Evolutionary conservation across 148 eudicot genomes (phyloP).

Genomic region (Camellia lanceoleosa): DNA sequence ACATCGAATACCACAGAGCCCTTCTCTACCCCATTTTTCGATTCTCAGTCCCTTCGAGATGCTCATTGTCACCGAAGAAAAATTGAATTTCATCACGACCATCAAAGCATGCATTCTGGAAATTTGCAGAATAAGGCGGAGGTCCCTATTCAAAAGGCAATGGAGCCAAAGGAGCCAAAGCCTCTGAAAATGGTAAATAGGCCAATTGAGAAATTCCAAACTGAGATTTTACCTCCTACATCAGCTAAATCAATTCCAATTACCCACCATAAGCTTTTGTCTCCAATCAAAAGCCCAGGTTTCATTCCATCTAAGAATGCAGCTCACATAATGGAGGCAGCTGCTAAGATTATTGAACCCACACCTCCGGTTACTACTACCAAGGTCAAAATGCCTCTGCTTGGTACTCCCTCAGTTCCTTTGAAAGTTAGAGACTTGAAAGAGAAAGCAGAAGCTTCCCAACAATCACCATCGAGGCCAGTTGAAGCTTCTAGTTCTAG

Average conservation of each 20-base stretch:
- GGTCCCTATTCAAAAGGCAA: conserved; percentile 28
- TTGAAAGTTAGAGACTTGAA: conserved; percentile 59
- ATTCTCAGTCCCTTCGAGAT: conserved; percentile 57
- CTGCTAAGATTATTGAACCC: conserved; percentile 74
- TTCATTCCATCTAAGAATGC: conserved; percentile 63
- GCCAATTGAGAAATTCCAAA: conserved; percentile 82
- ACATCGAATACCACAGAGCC: conserved; percentile 49
- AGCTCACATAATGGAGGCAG: conserved; percentile 90
- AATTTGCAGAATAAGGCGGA: conserved; percentile 35
- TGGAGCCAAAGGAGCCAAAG: conserved; percentile 49
- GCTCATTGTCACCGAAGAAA: conserved; percentile 41
- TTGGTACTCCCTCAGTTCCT: conserved; percentile 66
- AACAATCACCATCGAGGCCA: conserved; percentile 37
- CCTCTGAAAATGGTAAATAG: conserved; percentile 42
- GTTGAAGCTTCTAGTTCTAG: conserved; percentile 33
- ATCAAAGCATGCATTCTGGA: conserved; percentile 36
- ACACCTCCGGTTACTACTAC: conserved; percentile 37
- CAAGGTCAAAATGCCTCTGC: conserved; percentile 49
- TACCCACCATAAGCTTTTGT: conserved; percentile 85
- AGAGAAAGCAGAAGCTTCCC: conserved; percentile 61
- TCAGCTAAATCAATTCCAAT: conserved; percentile 85
- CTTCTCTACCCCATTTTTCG: conserved; percentile 58
- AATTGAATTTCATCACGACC: conserved; percentile 45
- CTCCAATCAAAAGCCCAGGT: conserved; percentile 80
- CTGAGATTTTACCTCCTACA: conserved; percentile 77